Conservation (phyloP, 2,329 filamentous ascomycete genomes). For the Exophiala sp. region DNA sequence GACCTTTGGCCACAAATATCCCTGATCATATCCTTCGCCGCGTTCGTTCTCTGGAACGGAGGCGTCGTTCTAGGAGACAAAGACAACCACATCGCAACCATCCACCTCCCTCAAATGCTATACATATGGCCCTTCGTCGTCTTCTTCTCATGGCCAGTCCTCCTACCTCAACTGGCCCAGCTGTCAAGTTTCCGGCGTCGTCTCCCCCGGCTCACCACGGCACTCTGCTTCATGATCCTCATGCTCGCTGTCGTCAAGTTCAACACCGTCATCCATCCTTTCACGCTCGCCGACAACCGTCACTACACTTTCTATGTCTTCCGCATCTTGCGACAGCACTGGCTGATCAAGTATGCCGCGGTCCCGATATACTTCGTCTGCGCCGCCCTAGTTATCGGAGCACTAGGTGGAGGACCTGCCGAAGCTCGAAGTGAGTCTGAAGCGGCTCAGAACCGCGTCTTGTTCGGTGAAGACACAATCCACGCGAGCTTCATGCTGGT, state of each 20-base stretch:
- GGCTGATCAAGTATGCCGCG: slow-evolving; percentile 62
- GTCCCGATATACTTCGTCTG: slow-evolving; percentile 68
- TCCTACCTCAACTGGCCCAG: slow-evolving; percentile 51
- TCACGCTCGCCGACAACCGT: slow-evolving; percentile 91
- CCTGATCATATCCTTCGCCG: slow-evolving; percentile 64
- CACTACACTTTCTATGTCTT: slow-evolving; percentile 99
- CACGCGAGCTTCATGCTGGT: slow-evolving; percentile 55
- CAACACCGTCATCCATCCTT: slow-evolving; percentile 94
- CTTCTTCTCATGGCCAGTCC: slow-evolving; percentile 83
- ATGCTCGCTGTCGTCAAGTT: slow-evolving; percentile 59
- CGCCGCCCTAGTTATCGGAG: slow-evolving; percentile 64
- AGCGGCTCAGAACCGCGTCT: slow-evolving; percentile 12
- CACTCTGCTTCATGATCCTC: slow-evolving; percentile 36
- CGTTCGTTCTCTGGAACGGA: slow-evolving; percentile 81
- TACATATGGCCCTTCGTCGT: slow-evolving; percentile 89
- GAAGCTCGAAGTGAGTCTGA: slow-evolving; percentile 15
- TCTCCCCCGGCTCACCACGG: slow-evolving; percentile 39
- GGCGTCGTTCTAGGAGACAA: slow-evolving; percentile 96
- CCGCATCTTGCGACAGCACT: slow-evolving; percentile 68
- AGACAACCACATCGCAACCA: slow-evolving; percentile 82
- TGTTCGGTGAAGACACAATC: slow-evolving; percentile 27
- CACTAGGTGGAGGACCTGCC: slow-evolving; percentile 46
- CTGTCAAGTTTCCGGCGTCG: slow-evolving; percentile 36
- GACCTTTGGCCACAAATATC: slow-evolving; percentile 50
- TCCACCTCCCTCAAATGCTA: slow-evolving; percentile 88